Conservation (phyloP, 2,329 filamentous ascomycete genomes). For the Ophiocordyceps unilateralis region DNA sequence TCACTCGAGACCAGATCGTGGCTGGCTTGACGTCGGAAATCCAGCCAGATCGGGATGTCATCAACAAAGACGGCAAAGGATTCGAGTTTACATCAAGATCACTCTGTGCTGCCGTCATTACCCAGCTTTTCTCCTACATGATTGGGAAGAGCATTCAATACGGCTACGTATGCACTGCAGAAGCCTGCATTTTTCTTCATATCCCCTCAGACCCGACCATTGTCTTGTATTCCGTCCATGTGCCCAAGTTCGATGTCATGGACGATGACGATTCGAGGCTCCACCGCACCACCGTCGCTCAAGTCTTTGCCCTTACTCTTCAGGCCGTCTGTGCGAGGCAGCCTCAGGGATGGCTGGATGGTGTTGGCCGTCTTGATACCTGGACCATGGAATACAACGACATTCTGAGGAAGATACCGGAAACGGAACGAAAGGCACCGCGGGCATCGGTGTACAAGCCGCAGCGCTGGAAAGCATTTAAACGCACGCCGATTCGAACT, state of each 20-base stretch:
- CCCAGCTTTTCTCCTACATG: conserved; percentile 23
- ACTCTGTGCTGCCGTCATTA: conserved; percentile 15
- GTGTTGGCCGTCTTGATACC: conserved; percentile 10
- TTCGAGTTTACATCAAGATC: neutral
- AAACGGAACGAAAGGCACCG: no score
- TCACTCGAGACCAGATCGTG: neutral
- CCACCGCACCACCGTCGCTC: conserved; percentile 17
- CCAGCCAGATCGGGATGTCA: neutral
- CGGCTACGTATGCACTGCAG: conserved; percentile 17
- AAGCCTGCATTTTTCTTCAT: conserved; percentile 17
- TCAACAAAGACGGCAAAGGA: neutral
- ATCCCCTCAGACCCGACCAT: conserved; percentile 15
- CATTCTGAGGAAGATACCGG: conserved; percentile 8
- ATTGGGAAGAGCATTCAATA: conserved; percentile 16
- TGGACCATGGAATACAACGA: conserved; percentile 18
- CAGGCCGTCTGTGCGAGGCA: conserved; percentile 14
- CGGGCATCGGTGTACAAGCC: no score
- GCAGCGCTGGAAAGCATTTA: no score
- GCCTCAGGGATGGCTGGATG: conserved; percentile 15
- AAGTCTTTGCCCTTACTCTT: conserved; percentile 21
- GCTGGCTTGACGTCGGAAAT: neutral
- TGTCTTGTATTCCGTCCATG: conserved; percentile 15
- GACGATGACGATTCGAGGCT: conserved; percentile 16
- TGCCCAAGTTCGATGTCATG: conserved; percentile 16
- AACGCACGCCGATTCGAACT: no score